Conservation (phyloP, 805 yeast genomes). For the Cyberlindnera euphorbiiphila region DNA sequence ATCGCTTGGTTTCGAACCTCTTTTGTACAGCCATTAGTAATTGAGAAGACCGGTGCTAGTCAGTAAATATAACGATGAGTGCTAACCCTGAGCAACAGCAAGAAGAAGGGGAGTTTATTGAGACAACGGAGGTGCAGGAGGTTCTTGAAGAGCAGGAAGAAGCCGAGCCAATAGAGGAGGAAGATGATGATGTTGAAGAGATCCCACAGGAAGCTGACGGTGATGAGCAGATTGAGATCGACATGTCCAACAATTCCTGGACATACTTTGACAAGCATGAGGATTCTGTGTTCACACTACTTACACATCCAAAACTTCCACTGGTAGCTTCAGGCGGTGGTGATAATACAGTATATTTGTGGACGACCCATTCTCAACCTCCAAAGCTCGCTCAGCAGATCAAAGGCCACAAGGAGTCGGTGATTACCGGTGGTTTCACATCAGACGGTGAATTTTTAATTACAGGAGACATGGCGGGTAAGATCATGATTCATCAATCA, state of each 20-base stretch:
- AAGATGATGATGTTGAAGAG: slow-evolving; percentile 26
- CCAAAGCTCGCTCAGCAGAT: slow-evolving; percentile 76
- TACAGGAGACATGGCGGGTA: slow-evolving; percentile 95
- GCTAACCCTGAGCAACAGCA: slow-evolving; percentile 25
- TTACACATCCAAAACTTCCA: slow-evolving; percentile 81
- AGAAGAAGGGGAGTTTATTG: slow-evolving; percentile 39
- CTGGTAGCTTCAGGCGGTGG: slow-evolving; percentile 93
- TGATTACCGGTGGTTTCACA: slow-evolving; percentile 79
- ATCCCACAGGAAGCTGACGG: slow-evolving; percentile 37
- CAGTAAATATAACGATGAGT: slow-evolving; percentile 7
- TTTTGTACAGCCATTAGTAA: no score
- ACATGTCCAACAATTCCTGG: slow-evolving; percentile 84
- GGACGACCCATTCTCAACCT: slow-evolving; percentile 90
- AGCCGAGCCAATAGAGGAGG: slow-evolving; percentile 13
- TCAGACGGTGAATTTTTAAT: slow-evolving; percentile 74
- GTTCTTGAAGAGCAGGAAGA: slow-evolving; percentile 29
- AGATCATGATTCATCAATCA: slow-evolving; percentile 67
- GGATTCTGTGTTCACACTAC: slow-evolving; percentile 82
- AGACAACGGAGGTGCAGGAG: slow-evolving; percentile 42
- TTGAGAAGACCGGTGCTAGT: no score
- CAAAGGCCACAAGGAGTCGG: slow-evolving; percentile 83
- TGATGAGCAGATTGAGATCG: slow-evolving; percentile 64
- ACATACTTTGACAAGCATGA: slow-evolving; percentile 85
- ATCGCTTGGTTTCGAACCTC: no score
- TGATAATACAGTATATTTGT: slow-evolving; percentile 81